Base-by-base conservation (phyloP, 192 early-diverging fungal genomes). In the Umbelopsis ramanniana region DNA sequence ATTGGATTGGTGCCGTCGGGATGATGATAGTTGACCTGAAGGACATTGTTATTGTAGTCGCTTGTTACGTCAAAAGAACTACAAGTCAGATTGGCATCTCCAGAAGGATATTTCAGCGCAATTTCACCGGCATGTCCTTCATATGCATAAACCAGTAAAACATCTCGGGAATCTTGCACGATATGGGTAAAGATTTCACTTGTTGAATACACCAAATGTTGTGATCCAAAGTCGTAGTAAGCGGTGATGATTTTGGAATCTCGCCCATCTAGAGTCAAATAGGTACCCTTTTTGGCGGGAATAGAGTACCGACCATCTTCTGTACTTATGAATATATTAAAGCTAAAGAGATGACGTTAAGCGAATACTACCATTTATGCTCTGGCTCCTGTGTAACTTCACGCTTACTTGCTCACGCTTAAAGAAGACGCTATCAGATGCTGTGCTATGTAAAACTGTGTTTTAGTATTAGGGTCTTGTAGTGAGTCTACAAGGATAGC, bases 151-250 rank as follows among this genome's bases (percentile, higher is more conserved):
- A 69, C n/a, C 1, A 69, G 19, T 12, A 45, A 35, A n/a, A 69
- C 10, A 19, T 69, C 47, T 2, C 38, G 33, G 12, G 19, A n/a
- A 69, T 38, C 43, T 35, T n/a, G 15, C 14, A 21, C 12, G 10
- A n/a, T 19, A 21, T 69, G 68, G 19, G 33, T 22, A 26, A 69
- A 69, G 6, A 69, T 35, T 46, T 69, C 68, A 21, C 22, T 46
- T 2, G 68, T 69, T n/a, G 68, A 69, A 37, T 69, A 69, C 8
- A 40, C 37, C 33, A 69, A 46, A 24, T 46, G 68, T 29, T 46
- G 38, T 2, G 33, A 46, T n/a, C 68, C 43, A 24, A 69, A 45
- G n/a, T 40, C 38, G 9, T 46, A 69, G n/a, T n/a, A n/a, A 9
- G 68, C 23, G n/a, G 47, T 50, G 2, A 46, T 17, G 23, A 69